Evolutionary conservation across 2,329 filamentous ascomycete genomes (phyloP), one percentile per base, ranked within the genome.

Genomic region (Paecilomyces variotii): DNA sequence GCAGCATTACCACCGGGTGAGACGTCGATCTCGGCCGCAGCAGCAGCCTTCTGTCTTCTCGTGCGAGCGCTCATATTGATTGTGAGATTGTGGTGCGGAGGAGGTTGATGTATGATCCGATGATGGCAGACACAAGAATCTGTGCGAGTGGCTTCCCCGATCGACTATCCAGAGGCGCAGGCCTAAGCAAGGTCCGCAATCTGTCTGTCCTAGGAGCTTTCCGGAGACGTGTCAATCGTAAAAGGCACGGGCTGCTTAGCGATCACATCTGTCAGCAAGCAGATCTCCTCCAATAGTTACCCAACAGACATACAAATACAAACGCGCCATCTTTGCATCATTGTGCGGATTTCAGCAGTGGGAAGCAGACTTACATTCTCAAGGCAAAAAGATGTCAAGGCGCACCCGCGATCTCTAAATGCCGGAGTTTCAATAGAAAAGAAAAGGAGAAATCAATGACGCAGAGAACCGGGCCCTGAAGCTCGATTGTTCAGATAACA

Each of bases 11-110:
- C 63, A 39, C 62, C 62, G 30, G 64, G 57, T 10, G 67, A 65
- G 55, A 67, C 62, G 53, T 74, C 70, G 32, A 65, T 70, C 55
- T 71, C 72, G 11, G 62, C 65, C 60, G 68, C 65, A 56, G 70
- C 63, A 19, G 69, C 67, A 32, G 70, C 72, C 61, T 74, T 75
- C 64, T 76, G 74, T 63, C 68, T 71, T 64, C 73, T 71, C 57
- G 74, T 76, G 61, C 72, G 64, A 50, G 71, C 68, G 60, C 68
- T 72, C 73, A 76, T 76, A 57, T 59, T 67, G 62, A 50, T 26
- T 9, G 24, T 49, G 28, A 39, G 19, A 24, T 26, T 59, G 45
- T 35, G 56, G n/a, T 25, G 24, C 12, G 45, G 27, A 58, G 53
- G 52, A 19, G 30, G 19, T 45, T 5, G n/a, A 24, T n/a, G 39